Percentiles rank a stretch among this genome's conserved stretches.
Conservation (phyloP, 2,329 filamentous ascomycete species). For the Aspergillus unguis region DNA sequence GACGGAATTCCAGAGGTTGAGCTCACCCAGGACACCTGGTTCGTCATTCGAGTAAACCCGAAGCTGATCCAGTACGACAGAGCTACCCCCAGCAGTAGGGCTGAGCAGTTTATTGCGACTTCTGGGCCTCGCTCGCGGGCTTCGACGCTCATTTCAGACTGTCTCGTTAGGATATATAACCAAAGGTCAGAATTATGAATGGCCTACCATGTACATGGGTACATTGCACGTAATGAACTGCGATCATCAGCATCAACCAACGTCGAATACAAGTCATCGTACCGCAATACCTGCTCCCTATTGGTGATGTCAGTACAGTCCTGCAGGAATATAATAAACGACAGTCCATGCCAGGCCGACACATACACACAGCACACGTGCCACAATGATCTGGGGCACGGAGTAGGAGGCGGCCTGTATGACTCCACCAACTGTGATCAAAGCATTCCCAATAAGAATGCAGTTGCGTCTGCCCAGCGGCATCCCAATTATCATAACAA, state of each 20-base stretch:
- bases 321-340: background rate
- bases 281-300: background rate
- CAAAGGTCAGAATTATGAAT: background rate
- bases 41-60: background rate
- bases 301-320: background rate
- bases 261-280: background rate
- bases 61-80: background rate
- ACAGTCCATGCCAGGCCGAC: background rate
- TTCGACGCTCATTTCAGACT: slow-evolving; percentile 18
- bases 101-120: slow-evolving; percentile 12
- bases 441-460: slow-evolving; percentile 26
- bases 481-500: slow-evolving; percentile 29
- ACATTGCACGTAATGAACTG: slow-evolving; percentile 28
- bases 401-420: slow-evolving; percentile 29
- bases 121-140: slow-evolving; percentile 27
- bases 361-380: slow-evolving; percentile 21
- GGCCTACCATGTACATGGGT: slow-evolving; percentile 27
- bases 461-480: slow-evolving; percentile 8
- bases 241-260: background rate
- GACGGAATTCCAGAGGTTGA: background rate
- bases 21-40: background rate
- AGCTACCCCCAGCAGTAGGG: background rate
- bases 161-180: background rate
- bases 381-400: slow-evolving; percentile 29
- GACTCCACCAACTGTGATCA: slow-evolving; percentile 27